Evolutionary conservation across 352 stramenopile genomes (phyloP).

Genomic region (Paralagenidium karlingii): DNA sequence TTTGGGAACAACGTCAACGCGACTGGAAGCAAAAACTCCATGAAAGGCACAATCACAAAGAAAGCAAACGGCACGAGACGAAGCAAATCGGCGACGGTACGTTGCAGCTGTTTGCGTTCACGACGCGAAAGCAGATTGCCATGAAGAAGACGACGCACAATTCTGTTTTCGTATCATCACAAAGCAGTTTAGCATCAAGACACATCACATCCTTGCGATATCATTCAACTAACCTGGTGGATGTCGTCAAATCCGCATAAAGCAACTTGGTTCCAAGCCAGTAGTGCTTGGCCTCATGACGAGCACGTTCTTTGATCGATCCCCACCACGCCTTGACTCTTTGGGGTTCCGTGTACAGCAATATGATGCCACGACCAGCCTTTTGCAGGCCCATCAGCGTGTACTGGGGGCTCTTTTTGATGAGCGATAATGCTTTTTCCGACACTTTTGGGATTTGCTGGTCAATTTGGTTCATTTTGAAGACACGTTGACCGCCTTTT

Average conservation of each 20-base stretch:
- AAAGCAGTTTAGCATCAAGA: not conserved
- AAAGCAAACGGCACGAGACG: conserved; percentile 96
- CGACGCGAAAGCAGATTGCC: conserved; percentile 90
- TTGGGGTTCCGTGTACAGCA: conserved; percentile 49
- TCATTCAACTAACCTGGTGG: conserved; percentile 18
- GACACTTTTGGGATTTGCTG: conserved; percentile 64
- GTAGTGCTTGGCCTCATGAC: conserved; percentile 93
- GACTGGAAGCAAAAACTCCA: conserved; percentile 96
- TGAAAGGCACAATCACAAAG: conserved; percentile 97
- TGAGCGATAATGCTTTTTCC: conserved; percentile 42
- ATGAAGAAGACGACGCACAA: conserved; percentile 84
- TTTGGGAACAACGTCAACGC: conserved; percentile 98
- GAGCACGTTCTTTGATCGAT: conserved; percentile 68
- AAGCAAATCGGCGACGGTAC: conserved; percentile 94
- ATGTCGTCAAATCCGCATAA: conserved; percentile 91
- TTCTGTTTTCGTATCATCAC: conserved; percentile 13
- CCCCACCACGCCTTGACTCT: conserved; percentile 43
- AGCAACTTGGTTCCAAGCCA: conserved; percentile 96
- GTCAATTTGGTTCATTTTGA: conserved; percentile 67
- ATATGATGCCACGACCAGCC: conserved; percentile 35
- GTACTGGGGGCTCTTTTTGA: conserved; percentile 60
- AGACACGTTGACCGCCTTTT: conserved; percentile 60
- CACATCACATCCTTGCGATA: not conserved
- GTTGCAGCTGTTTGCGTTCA: conserved; percentile 94
- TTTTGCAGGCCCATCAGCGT: conserved; percentile 35